phyloP scores from a whole-genome alignment of 2,329 filamentous ascomycete species.

The Diaporthe nobilis region DNA sequence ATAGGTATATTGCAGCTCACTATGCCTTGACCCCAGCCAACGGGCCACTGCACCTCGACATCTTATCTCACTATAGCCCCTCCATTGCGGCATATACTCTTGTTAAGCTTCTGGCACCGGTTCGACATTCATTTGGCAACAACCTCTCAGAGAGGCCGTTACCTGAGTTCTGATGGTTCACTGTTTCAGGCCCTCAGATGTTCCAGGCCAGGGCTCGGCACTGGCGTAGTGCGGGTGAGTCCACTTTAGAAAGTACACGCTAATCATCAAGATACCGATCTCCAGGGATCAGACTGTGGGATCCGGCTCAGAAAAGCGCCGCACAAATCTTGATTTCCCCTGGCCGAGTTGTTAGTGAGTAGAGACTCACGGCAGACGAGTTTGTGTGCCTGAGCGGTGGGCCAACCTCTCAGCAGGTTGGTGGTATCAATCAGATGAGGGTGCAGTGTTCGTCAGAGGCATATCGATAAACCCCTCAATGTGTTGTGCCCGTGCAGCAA shows the following conservation, averaged over 20 bases:
- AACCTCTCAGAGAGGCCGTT: background rate
- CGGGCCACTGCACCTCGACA: background rate
- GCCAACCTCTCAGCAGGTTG: background rate
- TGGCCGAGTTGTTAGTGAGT: background rate
- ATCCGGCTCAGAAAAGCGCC: background rate
- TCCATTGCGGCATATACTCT: conserved; percentile 7
- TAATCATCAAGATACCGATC: conserved; percentile 16
- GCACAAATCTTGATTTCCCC: background rate
- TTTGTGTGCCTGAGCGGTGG: background rate
- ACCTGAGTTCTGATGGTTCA: background rate
- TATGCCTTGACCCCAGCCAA: conserved; percentile 1
- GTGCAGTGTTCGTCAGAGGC: background rate
- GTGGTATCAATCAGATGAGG: background rate
- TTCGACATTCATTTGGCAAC: background rate
- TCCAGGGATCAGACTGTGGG: conserved; percentile 16
- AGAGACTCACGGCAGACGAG: background rate
- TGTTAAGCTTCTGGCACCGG: background rate
- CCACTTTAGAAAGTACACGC: conserved; percentile 7
- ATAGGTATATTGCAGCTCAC: background rate
- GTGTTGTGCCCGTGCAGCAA: conserved; percentile 1
- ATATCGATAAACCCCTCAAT: conserved; percentile 31
- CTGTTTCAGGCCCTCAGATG: conserved; percentile 21
- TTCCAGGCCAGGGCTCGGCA: background rate
- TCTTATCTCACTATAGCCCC: background rate
- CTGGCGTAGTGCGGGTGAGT: background rate